These are phyloP conservation scores for Eucalyptus decipiens DNA, from an alignment of 345 rosid species.

Conservation along the genomic window DNA sequence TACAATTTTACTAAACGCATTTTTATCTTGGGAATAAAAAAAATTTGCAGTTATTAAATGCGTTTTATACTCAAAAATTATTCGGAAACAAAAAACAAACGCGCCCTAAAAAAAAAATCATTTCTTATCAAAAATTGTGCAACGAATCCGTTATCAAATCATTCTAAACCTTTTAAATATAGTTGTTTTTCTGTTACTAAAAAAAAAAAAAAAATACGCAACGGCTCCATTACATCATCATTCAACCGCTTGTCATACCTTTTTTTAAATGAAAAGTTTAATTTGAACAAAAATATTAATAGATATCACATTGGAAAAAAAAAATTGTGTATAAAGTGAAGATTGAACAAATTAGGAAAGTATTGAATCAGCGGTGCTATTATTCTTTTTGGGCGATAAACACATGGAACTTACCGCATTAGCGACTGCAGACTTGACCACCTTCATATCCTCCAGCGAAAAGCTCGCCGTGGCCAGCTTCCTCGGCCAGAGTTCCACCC, in stretches of 20 bases:
- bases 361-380: neutral
- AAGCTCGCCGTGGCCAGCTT: conserved; percentile 43
- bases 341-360: neutral
- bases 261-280: no score
- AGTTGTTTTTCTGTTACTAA: rapidly evolving
- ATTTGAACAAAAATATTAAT: neutral
- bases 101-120: no score
- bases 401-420: conserved; percentile 18
- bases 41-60: rapidly evolving
- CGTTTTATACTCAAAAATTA: rapidly evolving
- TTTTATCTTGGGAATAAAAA: rapidly evolving
- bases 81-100: no score
- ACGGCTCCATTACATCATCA: neutral
- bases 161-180: rapidly evolving
- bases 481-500: conserved; percentile 66
- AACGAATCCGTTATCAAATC: rapidly evolving
- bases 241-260: no score
- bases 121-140: rapidly evolving
- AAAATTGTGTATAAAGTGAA: no score
- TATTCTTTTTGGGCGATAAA: neutral
- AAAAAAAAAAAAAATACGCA: neutral
- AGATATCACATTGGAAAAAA: no score
- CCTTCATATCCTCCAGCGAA: conserved; percentile 38
- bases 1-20: no score
- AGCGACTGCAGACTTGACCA: conserved; percentile 26